Evolutionary conservation across 139 green algal species (phyloP), one percentile per base, ranked within the genome.

Genomic region (Chlorella sp.): DNA sequence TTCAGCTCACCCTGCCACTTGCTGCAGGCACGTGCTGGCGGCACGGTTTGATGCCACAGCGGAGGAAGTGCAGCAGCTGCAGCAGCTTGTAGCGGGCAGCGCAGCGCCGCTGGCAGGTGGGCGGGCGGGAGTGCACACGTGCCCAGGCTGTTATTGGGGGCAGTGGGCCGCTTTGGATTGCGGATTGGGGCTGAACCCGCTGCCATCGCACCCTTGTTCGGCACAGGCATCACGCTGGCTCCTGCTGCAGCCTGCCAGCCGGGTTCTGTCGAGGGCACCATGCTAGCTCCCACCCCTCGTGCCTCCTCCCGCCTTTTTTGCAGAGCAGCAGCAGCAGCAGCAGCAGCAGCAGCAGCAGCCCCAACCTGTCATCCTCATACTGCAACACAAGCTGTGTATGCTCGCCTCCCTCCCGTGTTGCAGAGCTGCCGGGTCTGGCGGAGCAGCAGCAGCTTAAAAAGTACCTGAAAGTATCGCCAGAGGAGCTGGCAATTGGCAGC

Each of bases 21-120:
- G 51, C 51, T 24, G 51, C 51, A 81, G 38, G 17, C 51, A 88
- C 30, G 30, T 95, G 43, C 86, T 95, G 67, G 79, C 90, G 16
- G 92, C 90, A 5, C 75, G 87, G 3, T 94, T 95, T 79, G 87
- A 95, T 73, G 92, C 90, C 3, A 84, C 85, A 9, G 60, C 79
- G 14, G 84, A 88, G 1, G 85, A 95, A 30, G 88, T 93, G 40
- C 80, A 58, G 28, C 46, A 36, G 20, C 32, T 91, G 19, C n/a
- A 8, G 19, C 30, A 34, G 5, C 48, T 83, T 40, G 82, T 92
- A 44, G 28, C 62, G 36, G 86, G 88, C 1, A 46, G 26, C 0
- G 69, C 73, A 3, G 70, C 70, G 70, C 46, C 82, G 46, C 78
- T 92, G 43, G 58, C 67, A n/a, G 56, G 83, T 54, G 69, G 86